phyloP scores from a whole-genome alignment of 2,329 filamentous ascomycete genomes.

The Exophiala spinifera region DNA sequence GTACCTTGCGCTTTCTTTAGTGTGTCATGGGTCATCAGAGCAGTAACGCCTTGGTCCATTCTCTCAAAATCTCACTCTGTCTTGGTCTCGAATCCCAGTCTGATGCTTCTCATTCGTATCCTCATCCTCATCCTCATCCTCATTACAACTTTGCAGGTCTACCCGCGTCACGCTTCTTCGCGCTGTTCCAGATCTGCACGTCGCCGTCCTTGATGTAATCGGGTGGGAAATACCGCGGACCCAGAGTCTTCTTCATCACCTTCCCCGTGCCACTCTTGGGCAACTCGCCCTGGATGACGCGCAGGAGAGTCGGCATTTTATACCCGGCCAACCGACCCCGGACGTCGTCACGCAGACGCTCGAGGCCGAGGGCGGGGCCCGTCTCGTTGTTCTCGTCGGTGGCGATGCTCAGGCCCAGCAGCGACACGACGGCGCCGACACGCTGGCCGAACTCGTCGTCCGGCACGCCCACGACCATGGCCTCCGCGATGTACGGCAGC shows the following conservation, averaged over 20 bases:
- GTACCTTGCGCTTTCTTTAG: too few species aligned
- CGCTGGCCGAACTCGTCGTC: conserved; percentile 51
- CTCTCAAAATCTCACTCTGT: too few species aligned
- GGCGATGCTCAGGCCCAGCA: too few species aligned
- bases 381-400: conserved; percentile 24
- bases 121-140: background rate
- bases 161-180: conserved; percentile 2
- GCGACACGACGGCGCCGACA: conserved; percentile 44
- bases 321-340: conserved; percentile 46
- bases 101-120: too few species aligned
- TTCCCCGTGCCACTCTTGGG: conserved; percentile 51
- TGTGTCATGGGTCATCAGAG: too few species aligned
- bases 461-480: conserved; percentile 49
- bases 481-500: conserved; percentile 47
- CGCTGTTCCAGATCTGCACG: conserved; percentile 33
- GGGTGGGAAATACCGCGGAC: conserved; percentile 39
- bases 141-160: conserved; percentile 23
- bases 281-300: conserved; percentile 45
- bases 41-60: too few species aligned
- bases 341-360: conserved; percentile 44
- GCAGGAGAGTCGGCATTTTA: conserved; percentile 49
- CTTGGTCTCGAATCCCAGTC: too few species aligned
- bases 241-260: conserved; percentile 50
- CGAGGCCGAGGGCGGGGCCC: conserved; percentile 37
- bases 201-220: conserved; percentile 30